Conservation (phyloP, 1,284 basidiomycete species). For the Fomitopsis pinicola region DNA sequence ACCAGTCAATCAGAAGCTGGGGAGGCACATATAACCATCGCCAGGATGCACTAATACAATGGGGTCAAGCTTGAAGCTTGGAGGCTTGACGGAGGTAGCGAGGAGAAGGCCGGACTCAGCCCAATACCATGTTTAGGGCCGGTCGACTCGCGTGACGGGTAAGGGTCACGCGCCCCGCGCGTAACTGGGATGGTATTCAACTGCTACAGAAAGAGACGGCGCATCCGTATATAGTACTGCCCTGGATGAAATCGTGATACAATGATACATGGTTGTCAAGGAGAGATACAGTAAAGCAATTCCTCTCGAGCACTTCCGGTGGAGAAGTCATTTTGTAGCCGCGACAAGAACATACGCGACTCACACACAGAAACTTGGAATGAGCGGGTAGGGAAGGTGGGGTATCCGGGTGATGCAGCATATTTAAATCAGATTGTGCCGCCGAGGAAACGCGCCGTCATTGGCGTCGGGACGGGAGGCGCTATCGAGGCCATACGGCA, state of each 20-base stretch:
- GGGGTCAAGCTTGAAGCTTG: too few species aligned
- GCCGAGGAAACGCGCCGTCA: neutral
- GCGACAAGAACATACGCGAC: neutral
- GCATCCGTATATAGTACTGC: too few species aligned
- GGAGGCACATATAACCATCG: too few species aligned
- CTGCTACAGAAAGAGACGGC: too few species aligned
- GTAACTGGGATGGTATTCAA: too few species aligned
- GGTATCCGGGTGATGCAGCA: neutral
- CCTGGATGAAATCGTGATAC: neutral
- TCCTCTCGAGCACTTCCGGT: neutral
- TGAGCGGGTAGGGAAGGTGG: neutral
- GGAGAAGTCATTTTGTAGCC: neutral
- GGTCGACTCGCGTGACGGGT: too few species aligned
- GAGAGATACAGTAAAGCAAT: neutral
- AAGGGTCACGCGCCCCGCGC: too few species aligned
- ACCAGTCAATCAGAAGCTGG: too few species aligned
- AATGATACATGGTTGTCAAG: neutral
- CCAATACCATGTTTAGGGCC: too few species aligned
- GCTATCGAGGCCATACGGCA: constrained; percentile 29
- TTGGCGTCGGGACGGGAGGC: neutral
- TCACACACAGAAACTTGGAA: neutral
- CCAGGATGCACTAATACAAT: too few species aligned
- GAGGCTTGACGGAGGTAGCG: too few species aligned
- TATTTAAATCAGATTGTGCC: neutral
- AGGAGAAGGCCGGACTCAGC: too few species aligned